These are phyloP conservation scores for Mikania micrantha DNA, from an alignment of 129 eudicot species.

Conservation along the genomic window DNA sequence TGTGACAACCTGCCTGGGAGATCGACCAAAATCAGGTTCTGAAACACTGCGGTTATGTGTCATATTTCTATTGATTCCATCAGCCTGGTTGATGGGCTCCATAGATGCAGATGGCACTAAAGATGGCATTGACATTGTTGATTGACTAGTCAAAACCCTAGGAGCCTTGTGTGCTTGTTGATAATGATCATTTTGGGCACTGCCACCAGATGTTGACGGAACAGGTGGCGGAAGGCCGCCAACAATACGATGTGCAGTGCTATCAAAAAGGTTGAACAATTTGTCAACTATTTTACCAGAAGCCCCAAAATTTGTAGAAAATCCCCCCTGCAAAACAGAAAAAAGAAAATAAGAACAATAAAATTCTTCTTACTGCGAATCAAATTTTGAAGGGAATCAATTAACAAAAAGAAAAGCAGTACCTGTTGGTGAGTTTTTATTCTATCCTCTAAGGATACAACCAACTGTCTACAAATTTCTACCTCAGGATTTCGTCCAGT, in stretches of 20 bases:
- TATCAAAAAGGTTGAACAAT: slow-evolving; percentile 78
- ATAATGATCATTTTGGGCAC: slow-evolving; percentile 27
- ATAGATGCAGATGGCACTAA: slow-evolving; percentile 73
- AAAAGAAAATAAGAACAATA: background rate
- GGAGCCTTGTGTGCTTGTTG: slow-evolving; percentile 44
- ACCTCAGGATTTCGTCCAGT: slow-evolving; percentile 81
- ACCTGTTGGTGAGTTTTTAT: slow-evolving; percentile 93
- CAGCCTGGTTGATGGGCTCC: slow-evolving; percentile 71
- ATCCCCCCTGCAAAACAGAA: slow-evolving; percentile 64
- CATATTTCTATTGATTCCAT: slow-evolving; percentile 46
- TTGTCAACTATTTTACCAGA: slow-evolving; percentile 76
- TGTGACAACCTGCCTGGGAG: slow-evolving; percentile 67
- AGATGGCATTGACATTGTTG: slow-evolving; percentile 83
- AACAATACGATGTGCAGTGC: slow-evolving; percentile 86
- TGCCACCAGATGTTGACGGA: slow-evolving; percentile 43
- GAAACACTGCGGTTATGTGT: slow-evolving; percentile 78
- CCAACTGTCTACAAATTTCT: slow-evolving; percentile 62
- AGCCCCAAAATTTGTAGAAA: slow-evolving; percentile 67
- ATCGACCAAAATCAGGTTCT: slow-evolving; percentile 83
- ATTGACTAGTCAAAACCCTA: slow-evolving; percentile 72
- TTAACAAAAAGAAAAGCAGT: background rate
- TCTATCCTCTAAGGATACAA: slow-evolving; percentile 80
- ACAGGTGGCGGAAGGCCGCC: slow-evolving; percentile 84
- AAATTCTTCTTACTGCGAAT: background rate
- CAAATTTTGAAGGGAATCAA: background rate